phyloP scores from a whole-genome alignment of 1,139 yeast genomes.

The Protomyces inundatus region DNA sequence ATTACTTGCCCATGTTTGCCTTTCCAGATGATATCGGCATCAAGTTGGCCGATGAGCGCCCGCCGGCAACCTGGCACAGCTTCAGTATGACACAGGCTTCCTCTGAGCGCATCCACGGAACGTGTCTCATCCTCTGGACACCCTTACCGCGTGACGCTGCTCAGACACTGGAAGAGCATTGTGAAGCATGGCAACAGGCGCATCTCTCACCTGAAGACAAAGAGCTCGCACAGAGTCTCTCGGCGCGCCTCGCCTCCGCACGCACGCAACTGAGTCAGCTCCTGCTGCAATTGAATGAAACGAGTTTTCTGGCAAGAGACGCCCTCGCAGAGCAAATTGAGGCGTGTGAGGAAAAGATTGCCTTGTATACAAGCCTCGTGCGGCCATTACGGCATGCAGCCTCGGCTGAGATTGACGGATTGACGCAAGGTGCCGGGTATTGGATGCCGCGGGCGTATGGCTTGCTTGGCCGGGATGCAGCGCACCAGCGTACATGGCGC shows the following conservation, averaged over 20 bases:
- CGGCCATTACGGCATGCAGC: slow-evolving; percentile 28
- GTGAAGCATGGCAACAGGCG: slow-evolving; percentile 27
- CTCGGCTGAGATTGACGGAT: slow-evolving; percentile 20
- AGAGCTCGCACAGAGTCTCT: slow-evolving; percentile 27
- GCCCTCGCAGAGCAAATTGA: slow-evolving; percentile 4
- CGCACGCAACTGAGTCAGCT: slow-evolving; percentile 20
- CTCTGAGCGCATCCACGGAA: slow-evolving; percentile 28
- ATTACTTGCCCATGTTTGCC: slow-evolving; percentile 32
- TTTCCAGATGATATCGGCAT: slow-evolving; percentile 31
- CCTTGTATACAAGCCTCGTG: slow-evolving; percentile 26
- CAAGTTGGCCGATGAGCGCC: slow-evolving; percentile 27
- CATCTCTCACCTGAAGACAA: slow-evolving; percentile 28
- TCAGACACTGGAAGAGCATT: slow-evolving; percentile 22
- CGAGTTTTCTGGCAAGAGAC: background rate
- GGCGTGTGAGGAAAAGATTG: slow-evolving; percentile 30
- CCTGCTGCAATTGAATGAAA: background rate
- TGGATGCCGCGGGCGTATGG: slow-evolving; percentile 33
- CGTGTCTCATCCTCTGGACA: slow-evolving; percentile 30
- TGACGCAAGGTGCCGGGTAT: slow-evolving; percentile 27
- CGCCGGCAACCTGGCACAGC: slow-evolving; percentile 30
- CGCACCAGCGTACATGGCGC: slow-evolving; percentile 25
- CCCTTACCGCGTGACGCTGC: slow-evolving; percentile 27
- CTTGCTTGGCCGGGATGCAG: slow-evolving; percentile 27
- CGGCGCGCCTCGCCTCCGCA: slow-evolving; percentile 21
- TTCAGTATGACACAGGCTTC: slow-evolving; percentile 30